Conservation (phyloP, 345 rosid genomes). For the Ricinus communis region DNA sequence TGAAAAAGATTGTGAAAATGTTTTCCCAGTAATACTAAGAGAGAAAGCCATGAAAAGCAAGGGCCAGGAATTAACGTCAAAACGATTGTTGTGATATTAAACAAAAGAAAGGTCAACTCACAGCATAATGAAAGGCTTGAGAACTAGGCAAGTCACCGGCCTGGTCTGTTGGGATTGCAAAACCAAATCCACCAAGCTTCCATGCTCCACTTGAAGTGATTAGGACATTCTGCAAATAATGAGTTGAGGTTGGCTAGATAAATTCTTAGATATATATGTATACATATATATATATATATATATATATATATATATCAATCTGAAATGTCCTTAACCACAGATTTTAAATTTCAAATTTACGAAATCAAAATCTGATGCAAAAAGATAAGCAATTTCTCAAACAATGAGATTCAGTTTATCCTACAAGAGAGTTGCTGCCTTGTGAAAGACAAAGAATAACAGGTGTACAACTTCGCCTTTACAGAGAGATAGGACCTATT, state of each 20-base stretch:
- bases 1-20: background rate
- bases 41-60: background rate
- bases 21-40: background rate
- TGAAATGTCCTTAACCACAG: background rate
- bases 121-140: conserved; percentile 84
- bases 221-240: conserved; percentile 65
- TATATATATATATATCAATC: too few relatives aligned
- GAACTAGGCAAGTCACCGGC: conserved; percentile 51
- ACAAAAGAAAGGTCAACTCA: conserved; percentile 40
- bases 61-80: background rate
- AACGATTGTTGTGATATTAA: background rate
- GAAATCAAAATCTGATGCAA: background rate
- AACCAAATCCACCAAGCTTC: conserved; percentile 98
- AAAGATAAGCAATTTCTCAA: background rate
- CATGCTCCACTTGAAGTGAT: conserved; percentile 92
- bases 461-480: background rate
- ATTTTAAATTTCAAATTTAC: conserved; percentile 4
- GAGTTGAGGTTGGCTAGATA: conserved; percentile 4
- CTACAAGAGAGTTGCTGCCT: background rate
- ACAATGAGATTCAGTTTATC: background rate
- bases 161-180: conserved; percentile 72
- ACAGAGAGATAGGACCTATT: background rate
- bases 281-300: too few relatives aligned
- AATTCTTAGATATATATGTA: background rate
- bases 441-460: background rate